Conservation (phyloP, 345 rosid genomes). For the Microthlaspi erraticum region DNA sequence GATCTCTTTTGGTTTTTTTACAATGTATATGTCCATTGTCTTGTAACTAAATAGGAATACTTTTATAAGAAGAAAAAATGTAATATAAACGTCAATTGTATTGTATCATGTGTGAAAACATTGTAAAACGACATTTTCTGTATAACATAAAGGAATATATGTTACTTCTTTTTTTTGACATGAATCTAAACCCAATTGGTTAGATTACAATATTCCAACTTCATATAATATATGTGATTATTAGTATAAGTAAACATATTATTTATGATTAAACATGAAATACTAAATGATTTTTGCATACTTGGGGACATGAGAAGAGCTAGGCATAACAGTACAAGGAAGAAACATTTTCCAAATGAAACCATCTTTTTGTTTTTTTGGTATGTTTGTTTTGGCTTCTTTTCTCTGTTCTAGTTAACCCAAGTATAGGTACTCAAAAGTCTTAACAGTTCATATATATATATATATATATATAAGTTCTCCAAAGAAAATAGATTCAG, state of each 20-base stretch:
- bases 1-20: too few relatives aligned
- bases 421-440: not conserved
- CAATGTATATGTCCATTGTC: too few relatives aligned
- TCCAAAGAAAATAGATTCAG: not conserved
- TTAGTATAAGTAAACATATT: not conserved
- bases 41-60: too few relatives aligned
- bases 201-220: not conserved
- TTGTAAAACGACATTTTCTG: too few relatives aligned
- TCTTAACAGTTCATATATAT: not conserved
- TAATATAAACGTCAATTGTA: too few relatives aligned
- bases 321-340: slow-evolving; percentile 5
- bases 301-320: slow-evolving; percentile 14
- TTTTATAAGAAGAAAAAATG: too few relatives aligned
- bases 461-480: not conserved
- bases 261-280: not conserved
- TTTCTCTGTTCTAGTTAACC: not conserved
- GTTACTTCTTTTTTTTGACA: not conserved
- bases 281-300: slow-evolving; percentile 8
- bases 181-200: not conserved
- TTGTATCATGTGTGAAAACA: too few relatives aligned
- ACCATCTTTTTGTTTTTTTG: slow-evolving; percentile 14
- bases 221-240: not conserved
- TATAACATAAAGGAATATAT: not conserved
- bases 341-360: slow-evolving; percentile 22
- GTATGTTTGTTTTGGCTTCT: not conserved